phyloP scores from a whole-genome alignment of 2,329 filamentous ascomycete genomes.

The Elsinoe arachidis region DNA sequence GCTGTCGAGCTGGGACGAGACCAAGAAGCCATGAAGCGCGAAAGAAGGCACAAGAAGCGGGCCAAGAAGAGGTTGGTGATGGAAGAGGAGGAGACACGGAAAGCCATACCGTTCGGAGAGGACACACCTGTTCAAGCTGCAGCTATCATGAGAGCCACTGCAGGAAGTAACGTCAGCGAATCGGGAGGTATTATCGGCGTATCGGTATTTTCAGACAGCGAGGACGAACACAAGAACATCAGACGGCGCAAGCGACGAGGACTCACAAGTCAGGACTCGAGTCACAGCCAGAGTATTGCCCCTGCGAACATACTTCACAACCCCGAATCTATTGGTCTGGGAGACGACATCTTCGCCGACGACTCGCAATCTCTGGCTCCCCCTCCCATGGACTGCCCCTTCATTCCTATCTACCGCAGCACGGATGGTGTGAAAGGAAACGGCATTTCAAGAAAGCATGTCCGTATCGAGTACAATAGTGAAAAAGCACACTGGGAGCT shows the following conservation, averaged over 20 bases:
- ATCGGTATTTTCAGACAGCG: conserved; percentile 16
- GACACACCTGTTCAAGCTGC: conserved; percentile 10
- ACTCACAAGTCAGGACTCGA: conserved; percentile 15
- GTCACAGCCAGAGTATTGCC: conserved; percentile 14
- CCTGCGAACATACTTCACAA: conserved; percentile 15
- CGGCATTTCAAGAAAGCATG: conserved; percentile 64
- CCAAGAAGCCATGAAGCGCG: conserved; percentile 42
- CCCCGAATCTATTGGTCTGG: conserved; percentile 6
- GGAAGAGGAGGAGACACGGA: conserved; percentile 18
- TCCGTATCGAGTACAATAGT: conserved; percentile 63
- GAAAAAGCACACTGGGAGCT: conserved; percentile 57
- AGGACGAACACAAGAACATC: conserved; percentile 9
- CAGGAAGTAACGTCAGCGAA: conserved; percentile 22
- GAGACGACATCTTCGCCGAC: conserved; percentile 10
- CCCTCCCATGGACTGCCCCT: conserved; percentile 20
- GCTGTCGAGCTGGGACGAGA: conserved; percentile 66
- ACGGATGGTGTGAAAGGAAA: conserved; percentile 57
- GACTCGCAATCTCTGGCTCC: conserved; percentile 2
- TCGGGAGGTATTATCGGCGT: conserved; percentile 23
- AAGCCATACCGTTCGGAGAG: conserved; percentile 4
- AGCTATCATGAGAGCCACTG: background rate
- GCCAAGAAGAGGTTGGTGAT: conserved; percentile 15
- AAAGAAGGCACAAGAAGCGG: conserved; percentile 13
- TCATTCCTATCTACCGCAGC: conserved; percentile 61
- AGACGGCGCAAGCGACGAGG: conserved; percentile 28